These are phyloP conservation scores for Candida odintsovae DNA, from an alignment of 805 yeast genomes.

Conservation along the genomic window DNA sequence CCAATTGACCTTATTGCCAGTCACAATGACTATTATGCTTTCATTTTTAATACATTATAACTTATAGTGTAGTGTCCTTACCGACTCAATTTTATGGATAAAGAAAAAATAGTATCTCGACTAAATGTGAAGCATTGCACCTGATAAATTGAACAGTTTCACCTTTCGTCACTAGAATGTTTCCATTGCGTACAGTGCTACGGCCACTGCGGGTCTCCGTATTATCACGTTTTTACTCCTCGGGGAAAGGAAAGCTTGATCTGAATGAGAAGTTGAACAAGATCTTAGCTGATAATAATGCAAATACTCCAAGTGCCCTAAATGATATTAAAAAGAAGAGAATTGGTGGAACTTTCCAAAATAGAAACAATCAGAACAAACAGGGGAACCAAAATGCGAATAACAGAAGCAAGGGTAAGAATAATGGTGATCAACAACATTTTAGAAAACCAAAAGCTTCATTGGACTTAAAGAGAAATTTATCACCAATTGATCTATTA, in stretches of 20 bases:
- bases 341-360: background rate
- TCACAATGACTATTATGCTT: no score
- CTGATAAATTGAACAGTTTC: background rate
- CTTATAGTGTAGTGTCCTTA: background rate
- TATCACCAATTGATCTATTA: conserved; percentile 1
- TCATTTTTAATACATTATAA: no score
- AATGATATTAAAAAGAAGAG: background rate
- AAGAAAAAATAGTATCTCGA: background rate
- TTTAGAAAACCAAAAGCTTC: background rate
- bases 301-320: background rate
- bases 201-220: background rate
- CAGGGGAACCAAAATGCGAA: background rate
- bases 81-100: no score
- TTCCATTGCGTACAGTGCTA: background rate
- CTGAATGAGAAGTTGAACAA: background rate
- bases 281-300: background rate
- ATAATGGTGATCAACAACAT: background rate
- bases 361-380: background rate
- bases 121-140: background rate
- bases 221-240: background rate
- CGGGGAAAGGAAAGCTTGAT: background rate
- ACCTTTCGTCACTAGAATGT: background rate
- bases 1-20: no score
- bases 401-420: background rate
- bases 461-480: background rate